A percentile compares a stretch with the other conserved stretches of the same genome.
Conservation (phyloP, 202 grass and related monocot genomes). For the Setaria viridis region DNA sequence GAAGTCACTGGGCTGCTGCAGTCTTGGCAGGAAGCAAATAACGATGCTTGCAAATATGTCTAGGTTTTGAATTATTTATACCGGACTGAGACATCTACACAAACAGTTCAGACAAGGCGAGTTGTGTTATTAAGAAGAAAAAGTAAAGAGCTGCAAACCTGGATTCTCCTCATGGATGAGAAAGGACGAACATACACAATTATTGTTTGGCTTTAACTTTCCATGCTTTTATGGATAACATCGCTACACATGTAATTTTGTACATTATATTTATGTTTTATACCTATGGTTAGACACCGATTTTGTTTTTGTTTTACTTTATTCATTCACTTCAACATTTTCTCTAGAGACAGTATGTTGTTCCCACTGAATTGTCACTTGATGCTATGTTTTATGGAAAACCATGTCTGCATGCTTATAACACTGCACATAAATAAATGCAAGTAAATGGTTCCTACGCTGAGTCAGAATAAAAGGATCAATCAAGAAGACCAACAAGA, state of each 20-base stretch:
- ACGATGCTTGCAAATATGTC: neutral
- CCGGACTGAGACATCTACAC: neutral
- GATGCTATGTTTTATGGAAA: constrained; percentile 9
- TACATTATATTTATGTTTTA: neutral
- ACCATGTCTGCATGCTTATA: neutral
- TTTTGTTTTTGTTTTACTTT: neutral
- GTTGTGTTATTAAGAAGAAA: constrained; percentile 8
- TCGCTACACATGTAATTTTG: neutral
- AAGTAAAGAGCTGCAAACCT: constrained; percentile 33
- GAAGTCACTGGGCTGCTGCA: neutral
- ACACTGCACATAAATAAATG: neutral
- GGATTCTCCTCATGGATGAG: neutral
- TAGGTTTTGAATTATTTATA: neutral
- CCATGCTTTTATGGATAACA: neutral
- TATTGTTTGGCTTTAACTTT: neutral
- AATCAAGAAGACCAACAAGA: constrained; percentile 5
- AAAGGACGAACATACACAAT: neutral
- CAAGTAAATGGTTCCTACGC: constrained; percentile 15
- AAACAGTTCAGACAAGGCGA: constrained; percentile 2
- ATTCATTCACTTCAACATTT: constrained; percentile 1
- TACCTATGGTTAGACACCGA: neutral
- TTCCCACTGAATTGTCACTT: neutral
- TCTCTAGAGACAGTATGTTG: neutral
- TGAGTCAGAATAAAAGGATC: neutral
- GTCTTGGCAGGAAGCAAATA: neutral